Base-by-base conservation (phyloP, 1,139 yeast genomes). In the Pichia sp. region DNA sequence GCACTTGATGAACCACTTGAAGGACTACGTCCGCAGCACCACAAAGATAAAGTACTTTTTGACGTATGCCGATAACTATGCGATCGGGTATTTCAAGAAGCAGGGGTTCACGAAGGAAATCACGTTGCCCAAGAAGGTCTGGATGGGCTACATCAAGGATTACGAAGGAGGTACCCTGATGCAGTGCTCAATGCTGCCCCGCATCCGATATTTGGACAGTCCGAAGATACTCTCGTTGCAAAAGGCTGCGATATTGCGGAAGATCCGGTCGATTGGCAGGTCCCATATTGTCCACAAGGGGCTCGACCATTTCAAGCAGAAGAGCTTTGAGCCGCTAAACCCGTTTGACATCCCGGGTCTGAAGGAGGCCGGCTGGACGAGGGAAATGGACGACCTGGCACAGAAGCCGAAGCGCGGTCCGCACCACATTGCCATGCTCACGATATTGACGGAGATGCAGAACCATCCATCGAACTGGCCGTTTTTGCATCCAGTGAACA, bases 381-480 rank as follows among this genome's bases (percentile, higher is more conserved):
- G 93, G 45, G 99, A 92, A 69, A 92, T 93, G 97, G 99, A 93
- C 70, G 93, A 89, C 62, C 74, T 95, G 59, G 98, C 99, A 0
- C 93, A 95, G 64, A 82, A 90, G 66, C 99, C 99, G 1, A 90
- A 90, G 68, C 77, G 97, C 54, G 92, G 96, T 0, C 97, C 97
- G 7, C 98, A 93, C 72, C 89, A 89, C 72, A 93, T 95, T 49
- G 87, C 88, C 61, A 90, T 93, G 95, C 92, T 89, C 63, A 89
- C 90, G 51, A 71, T 93, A 31, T 77, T 93, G 51, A 82, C 90
- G 8, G 99, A 93, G 67, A 72, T 93, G 74, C 95, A 89, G 65
- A 90, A 88, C 67, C 96, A 93, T 69, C 95, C 98, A 0, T 88
- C 97, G 1, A 95, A 98, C n/a, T 93, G 99, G 99, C 99, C 99